Conservation (phyloP, 2,329 filamentous ascomycete species). For the Colletotrichum magnum region DNA sequence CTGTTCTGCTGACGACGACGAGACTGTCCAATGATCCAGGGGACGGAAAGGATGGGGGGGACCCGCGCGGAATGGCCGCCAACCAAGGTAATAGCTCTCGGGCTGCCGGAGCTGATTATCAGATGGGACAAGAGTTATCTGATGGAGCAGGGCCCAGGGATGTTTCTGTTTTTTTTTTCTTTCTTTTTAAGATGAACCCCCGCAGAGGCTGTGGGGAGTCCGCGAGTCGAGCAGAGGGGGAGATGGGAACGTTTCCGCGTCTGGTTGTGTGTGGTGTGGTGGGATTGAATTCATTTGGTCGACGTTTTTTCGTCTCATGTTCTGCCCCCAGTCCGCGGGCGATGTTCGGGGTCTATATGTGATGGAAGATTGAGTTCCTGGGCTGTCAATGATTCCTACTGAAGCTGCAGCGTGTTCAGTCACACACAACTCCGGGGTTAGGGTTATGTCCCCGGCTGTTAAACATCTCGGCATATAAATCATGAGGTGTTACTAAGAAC, state of each 20-base stretch:
- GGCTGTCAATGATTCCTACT: no score
- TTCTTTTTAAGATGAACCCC: conserved; percentile 13
- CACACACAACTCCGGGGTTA: no score
- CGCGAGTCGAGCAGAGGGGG: conserved; percentile 17
- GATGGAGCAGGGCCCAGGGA: conserved; percentile 31
- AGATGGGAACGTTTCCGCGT: neutral
- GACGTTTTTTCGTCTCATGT: conserved; percentile 4
- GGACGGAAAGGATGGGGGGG: neutral
- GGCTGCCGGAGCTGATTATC: conserved; percentile 13
- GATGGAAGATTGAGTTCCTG: no score
- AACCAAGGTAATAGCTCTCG: no score
- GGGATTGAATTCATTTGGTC: neutral
- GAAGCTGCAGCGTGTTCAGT: no score
- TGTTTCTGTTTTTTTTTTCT: neutral
- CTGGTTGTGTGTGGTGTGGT: neutral
- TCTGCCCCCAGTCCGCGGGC: neutral
- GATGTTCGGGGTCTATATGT: no score
- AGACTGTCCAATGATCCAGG: neutral
- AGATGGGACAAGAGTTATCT: conserved; percentile 3
- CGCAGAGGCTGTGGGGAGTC: conserved; percentile 17
- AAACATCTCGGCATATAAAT: no score
- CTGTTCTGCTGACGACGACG: neutral
- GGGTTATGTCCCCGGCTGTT: no score
- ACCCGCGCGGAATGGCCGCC: conserved; percentile 16
- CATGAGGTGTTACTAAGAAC: no score